Percentiles rank a stretch among this genome's conserved stretches.
Evolutionary conservation across 768 basidiomycete genomes (phyloP).

Genomic region (Phlebiopsis flavidoalba): DNA sequence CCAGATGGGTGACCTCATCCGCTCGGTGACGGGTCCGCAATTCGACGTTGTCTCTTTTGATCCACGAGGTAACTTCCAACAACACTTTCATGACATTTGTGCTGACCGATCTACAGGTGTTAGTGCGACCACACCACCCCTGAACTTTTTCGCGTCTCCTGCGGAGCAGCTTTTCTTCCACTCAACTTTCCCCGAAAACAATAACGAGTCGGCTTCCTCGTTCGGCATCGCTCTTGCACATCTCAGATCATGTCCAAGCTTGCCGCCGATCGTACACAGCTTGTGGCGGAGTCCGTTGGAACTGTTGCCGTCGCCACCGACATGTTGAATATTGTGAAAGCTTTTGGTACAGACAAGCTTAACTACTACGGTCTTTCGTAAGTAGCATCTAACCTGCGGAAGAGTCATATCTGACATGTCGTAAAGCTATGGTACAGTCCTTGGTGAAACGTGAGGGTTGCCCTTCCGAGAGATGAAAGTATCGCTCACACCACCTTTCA

Average conservation of each 20-base stretch:
- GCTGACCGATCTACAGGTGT: not conserved
- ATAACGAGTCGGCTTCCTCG: not conserved
- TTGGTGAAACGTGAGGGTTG: conserved; percentile 12
- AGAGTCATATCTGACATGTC: not conserved
- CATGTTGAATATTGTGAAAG: conserved; percentile 16
- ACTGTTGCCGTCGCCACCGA: conserved; percentile 12
- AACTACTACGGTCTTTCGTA: conserved; percentile 17
- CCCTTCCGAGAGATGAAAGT: not conserved
- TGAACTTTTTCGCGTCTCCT: not conserved
- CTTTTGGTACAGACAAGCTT: conserved; percentile 15
- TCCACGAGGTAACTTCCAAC: conserved; percentile 14
- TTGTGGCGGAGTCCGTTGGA: conserved; percentile 7
- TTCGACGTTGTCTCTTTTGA: conserved; percentile 28
- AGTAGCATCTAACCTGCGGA: not conserved
- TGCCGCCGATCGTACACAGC: not conserved
- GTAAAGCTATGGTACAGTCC: conserved; percentile 16
- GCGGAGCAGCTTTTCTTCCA: not conserved
- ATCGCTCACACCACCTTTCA: not conserved
- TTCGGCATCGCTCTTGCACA: not conserved
- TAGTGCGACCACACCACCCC: not conserved
- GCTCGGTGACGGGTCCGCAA: conserved; percentile 20
- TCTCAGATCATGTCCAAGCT: not conserved
- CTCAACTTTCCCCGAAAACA: not conserved
- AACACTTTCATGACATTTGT: not conserved
- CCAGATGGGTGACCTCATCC: not conserved